phyloP scores from a whole-genome alignment of 2,329 filamentous ascomycete genomes.

The Talaromyces sp. region DNA sequence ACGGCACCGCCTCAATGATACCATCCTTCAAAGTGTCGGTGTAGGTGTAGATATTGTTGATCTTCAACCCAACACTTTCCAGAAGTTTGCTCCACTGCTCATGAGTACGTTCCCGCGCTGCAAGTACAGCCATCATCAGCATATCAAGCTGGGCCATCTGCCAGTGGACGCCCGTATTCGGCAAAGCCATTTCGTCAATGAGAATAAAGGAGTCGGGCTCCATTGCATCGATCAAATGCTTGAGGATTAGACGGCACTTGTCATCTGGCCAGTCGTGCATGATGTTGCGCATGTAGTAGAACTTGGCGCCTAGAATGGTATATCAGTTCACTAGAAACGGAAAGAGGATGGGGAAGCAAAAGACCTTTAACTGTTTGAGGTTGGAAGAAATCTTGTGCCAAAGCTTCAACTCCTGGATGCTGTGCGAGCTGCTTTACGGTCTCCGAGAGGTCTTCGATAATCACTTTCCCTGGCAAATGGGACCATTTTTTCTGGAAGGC shows the following conservation, averaged over 20 bases:
- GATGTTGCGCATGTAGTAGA: constrained; percentile 17
- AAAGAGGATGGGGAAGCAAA: neutral
- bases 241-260: constrained; percentile 6
- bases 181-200: constrained; percentile 44
- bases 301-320: constrained; percentile 7
- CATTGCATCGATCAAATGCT: neutral
- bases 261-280: constrained; percentile 11
- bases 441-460: constrained; percentile 9
- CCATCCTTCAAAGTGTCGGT: neutral
- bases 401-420: constrained; percentile 1
- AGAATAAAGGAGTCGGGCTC: constrained; percentile 35
- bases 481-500: neutral
- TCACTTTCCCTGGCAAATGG: constrained; percentile 1
- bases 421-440: neutral
- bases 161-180: constrained; percentile 31
- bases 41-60: constrained; percentile 8
- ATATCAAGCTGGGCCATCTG: constrained; percentile 36
- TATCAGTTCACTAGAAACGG: neutral
- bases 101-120: constrained; percentile 34
- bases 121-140: constrained; percentile 37
- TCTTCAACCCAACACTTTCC: neutral
- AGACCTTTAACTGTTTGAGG: constrained; percentile 21
- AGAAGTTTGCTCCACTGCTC: constrained; percentile 31
- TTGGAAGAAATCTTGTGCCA: constrained; percentile 19
- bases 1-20: neutral